A percentile compares a stretch with the other conserved stretches of the same genome.
phyloP scores from a whole-genome alignment of 202 grass and related monocot species.

The Setaria italica region DNA sequence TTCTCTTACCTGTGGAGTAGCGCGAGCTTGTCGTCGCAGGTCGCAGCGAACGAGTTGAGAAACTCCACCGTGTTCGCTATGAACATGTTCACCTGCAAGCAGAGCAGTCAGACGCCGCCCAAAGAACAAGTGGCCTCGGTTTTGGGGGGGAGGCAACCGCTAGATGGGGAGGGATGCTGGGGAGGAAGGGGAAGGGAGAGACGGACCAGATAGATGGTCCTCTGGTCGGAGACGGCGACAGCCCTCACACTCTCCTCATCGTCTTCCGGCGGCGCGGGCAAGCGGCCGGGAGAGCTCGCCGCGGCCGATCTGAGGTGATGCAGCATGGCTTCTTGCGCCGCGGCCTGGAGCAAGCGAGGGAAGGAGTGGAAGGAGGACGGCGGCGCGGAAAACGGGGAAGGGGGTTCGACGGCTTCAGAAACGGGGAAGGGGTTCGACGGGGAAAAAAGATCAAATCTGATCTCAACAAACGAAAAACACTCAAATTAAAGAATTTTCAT shows the following conservation, averaged over 20 bases:
- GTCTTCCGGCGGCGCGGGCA: neutral
- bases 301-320: constrained; percentile 21
- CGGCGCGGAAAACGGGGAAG: neutral
- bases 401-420: neutral
- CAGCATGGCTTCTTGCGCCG: constrained; percentile 14
- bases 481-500: too few relatives aligned
- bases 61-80: constrained; percentile 65
- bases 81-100: constrained; percentile 72
- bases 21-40: constrained; percentile 64
- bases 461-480: too few relatives aligned
- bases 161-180: constrained; percentile 1
- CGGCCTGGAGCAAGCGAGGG: neutral
- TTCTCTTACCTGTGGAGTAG: constrained; percentile 60
- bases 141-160: neutral
- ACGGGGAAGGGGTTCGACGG: too few relatives aligned
- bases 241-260: constrained; percentile 47
- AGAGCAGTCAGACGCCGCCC: neutral
- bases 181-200: neutral
- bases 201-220: constrained; percentile 75
- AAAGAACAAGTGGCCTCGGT: neutral
- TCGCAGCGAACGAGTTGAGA: constrained; percentile 62
- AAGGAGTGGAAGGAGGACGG: neutral
- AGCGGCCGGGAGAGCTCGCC: neutral
- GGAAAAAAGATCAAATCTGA: too few relatives aligned
- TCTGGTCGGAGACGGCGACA: constrained; percentile 65